phyloP scores from a whole-genome alignment of 805 yeast species.

The Schizosaccharomyces lindneri region DNA sequence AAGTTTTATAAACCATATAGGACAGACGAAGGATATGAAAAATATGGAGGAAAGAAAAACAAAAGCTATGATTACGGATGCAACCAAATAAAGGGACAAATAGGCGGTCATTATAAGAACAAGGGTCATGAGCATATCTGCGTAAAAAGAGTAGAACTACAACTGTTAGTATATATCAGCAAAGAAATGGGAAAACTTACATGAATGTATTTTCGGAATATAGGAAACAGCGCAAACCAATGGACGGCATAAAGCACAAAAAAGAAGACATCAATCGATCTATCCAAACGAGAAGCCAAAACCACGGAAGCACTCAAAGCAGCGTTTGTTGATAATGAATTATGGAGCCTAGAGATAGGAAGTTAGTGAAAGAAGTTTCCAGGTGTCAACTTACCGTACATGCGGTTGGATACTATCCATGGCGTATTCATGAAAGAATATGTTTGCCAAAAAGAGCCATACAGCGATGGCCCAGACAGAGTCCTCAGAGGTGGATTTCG shows the following conservation, averaged over 20 bases:
- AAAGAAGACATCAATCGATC: constrained; percentile 57
- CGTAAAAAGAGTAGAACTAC: neutral
- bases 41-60: constrained; percentile 1
- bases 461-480: constrained; percentile 82
- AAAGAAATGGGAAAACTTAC: constrained; percentile 7
- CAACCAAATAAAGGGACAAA: constrained; percentile 5
- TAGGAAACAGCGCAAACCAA: constrained; percentile 46
- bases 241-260: constrained; percentile 55
- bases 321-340: constrained; percentile 50
- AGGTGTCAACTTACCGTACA: neutral
- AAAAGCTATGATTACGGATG: constrained; percentile 9
- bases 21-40: constrained; percentile 25
- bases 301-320: constrained; percentile 71
- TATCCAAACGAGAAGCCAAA: constrained; percentile 58
- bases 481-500: constrained; percentile 74
- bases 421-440: constrained; percentile 44
- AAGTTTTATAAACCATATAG: constrained; percentile 41
- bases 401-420: constrained; percentile 18
- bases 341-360: neutral
- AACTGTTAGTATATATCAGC: neutral
- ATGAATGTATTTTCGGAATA: constrained; percentile 37
- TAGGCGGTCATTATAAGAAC: constrained; percentile 5
- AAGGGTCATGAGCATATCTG: neutral
- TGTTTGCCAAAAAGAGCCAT: constrained; percentile 48
- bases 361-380: neutral